Percentiles rank a stretch among this genome's conserved stretches.
phyloP scores from a whole-genome alignment of 2,329 filamentous ascomycete genomes.

The Fusarium haematococcum region DNA sequence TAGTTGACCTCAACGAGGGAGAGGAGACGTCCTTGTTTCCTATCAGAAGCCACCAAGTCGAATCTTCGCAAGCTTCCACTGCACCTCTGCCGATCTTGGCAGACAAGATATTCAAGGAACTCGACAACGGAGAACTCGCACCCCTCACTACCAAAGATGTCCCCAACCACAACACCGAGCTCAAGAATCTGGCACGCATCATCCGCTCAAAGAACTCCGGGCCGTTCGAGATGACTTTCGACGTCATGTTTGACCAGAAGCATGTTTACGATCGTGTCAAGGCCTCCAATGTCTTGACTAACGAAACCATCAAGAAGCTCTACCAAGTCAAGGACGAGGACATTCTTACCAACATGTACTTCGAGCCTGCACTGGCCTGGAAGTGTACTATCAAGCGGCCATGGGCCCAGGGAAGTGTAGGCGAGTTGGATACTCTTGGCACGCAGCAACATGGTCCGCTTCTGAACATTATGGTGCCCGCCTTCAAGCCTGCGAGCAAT shows the following conservation, averaged over 20 bases:
- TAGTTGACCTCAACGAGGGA: conserved; percentile 53
- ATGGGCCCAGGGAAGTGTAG: conserved; percentile 50
- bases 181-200: conserved; percentile 50
- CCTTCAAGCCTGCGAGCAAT: not conserved
- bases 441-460: conserved; percentile 54
- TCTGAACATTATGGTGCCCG: conserved; percentile 39
- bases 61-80: not conserved
- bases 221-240: conserved; percentile 63
- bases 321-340: conserved; percentile 46
- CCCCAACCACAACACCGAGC: conserved; percentile 27
- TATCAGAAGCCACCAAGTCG: not conserved
- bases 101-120: not conserved
- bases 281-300: conserved; percentile 49
- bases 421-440: conserved; percentile 53
- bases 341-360: conserved; percentile 52
- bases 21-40: conserved; percentile 15
- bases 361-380: conserved; percentile 58
- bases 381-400: conserved; percentile 57
- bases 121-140: not conserved
- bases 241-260: conserved; percentile 59
- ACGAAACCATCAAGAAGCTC: conserved; percentile 49
- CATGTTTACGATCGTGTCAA: conserved; percentile 52
- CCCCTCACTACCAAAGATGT: conserved; percentile 6
- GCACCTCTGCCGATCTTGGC: not conserved
- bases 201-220: conserved; percentile 63